Evolutionary conservation across 2,329 filamentous ascomycete genomes (phyloP).

Genomic region (Graphilbum fragrans): DNA sequence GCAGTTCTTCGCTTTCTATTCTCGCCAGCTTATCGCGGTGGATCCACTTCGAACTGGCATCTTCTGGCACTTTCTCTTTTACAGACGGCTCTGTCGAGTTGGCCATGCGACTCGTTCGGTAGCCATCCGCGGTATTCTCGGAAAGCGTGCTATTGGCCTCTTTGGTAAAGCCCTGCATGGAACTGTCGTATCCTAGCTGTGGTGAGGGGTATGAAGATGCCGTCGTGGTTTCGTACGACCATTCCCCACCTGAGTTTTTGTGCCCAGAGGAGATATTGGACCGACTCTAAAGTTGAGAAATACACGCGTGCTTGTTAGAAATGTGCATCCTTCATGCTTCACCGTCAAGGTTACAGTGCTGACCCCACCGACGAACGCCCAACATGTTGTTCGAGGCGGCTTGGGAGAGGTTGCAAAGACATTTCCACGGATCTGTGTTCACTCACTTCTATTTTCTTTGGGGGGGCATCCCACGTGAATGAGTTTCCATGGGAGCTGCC

Average conservation of each 20-base stretch:
- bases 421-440: slow-evolving; percentile 6
- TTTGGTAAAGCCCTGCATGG: slow-evolving; percentile 26
- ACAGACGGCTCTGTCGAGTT: neutral
- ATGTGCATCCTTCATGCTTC: too few species aligned
- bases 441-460: slow-evolving; percentile 10
- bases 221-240: neutral
- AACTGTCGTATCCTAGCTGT: slow-evolving; percentile 10
- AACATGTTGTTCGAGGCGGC: too few species aligned
- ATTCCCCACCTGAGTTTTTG: neutral
- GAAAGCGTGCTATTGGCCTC: slow-evolving; percentile 23
- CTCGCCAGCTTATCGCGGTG: slow-evolving; percentile 72
- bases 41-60: slow-evolving; percentile 67
- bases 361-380: too few species aligned
- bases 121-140: slow-evolving; percentile 24
- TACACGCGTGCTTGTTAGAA: neutral
- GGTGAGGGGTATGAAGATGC: neutral
- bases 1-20: slow-evolving; percentile 71
- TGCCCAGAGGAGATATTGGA: neutral
- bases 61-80: slow-evolving; percentile 14
- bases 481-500: slow-evolving; percentile 36
- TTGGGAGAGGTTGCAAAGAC: too few species aligned
- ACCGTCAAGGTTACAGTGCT: too few species aligned
- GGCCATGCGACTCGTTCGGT: slow-evolving; percentile 4
- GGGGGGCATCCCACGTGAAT: slow-evolving; percentile 15
- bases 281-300: neutral